These are phyloP conservation scores for Erodium texanum DNA, from an alignment of 441 rosid species.

Conservation along the genomic window DNA sequence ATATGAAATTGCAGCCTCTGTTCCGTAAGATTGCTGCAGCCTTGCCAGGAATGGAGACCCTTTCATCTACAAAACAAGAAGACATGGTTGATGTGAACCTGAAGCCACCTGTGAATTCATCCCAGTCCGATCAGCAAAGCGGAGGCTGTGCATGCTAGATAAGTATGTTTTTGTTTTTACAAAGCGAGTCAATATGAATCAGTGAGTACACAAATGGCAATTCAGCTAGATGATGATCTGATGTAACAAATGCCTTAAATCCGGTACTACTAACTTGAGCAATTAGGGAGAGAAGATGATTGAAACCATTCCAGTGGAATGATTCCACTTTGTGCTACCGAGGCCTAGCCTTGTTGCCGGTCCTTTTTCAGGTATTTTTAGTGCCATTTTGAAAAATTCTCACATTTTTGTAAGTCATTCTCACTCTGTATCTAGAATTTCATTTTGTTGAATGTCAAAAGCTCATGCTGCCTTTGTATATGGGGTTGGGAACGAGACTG, in stretches of 20 bases:
- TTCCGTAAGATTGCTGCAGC: constrained; percentile 68
- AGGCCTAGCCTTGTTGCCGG: not conserved
- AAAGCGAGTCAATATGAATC: not conserved
- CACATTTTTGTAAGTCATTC: not conserved
- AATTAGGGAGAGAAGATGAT: not conserved
- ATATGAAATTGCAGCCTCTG: constrained; percentile 40
- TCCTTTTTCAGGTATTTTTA: not conserved
- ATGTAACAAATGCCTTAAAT: not conserved
- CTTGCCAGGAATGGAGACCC: constrained; percentile 62
- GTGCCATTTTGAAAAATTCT: not conserved
- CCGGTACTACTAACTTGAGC: not conserved
- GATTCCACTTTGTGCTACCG: not conserved
- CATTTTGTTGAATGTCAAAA: not conserved
- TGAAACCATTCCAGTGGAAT: not conserved
- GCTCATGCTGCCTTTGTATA: no score
- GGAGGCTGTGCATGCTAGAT: constrained; percentile 14
- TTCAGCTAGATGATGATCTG: constrained; percentile 1
- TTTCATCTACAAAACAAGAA: constrained; percentile 51
- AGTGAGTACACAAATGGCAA: not conserved
- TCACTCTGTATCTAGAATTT: not conserved
- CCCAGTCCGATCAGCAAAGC: constrained; percentile 47
- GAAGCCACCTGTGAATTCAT: constrained; percentile 39
- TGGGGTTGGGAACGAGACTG: no score
- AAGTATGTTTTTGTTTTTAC: no score
- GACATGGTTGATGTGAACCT: constrained; percentile 73